These are phyloP conservation scores for Blastomyces emzantsi DNA, from an alignment of 2,329 filamentous ascomycete species.

Conservation along the genomic window DNA sequence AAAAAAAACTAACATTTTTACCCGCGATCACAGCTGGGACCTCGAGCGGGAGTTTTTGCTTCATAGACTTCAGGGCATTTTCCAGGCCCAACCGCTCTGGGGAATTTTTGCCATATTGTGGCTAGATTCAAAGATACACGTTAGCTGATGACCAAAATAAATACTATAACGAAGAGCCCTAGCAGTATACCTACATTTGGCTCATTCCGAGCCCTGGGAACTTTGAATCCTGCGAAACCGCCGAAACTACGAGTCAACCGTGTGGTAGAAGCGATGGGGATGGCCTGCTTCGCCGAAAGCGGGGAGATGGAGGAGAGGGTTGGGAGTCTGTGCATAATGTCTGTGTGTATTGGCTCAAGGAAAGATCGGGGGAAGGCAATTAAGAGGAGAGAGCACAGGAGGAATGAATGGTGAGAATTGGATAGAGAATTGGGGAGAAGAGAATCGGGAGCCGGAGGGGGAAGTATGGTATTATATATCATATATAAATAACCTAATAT, in stretches of 20 bases:
- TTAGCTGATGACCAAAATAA: neutral
- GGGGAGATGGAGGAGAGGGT: neutral
- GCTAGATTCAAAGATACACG: constrained; percentile 1
- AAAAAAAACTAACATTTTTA: neutral
- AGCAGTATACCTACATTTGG: constrained; percentile 9
- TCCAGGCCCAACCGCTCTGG: constrained; percentile 11
- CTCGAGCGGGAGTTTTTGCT: constrained; percentile 10
- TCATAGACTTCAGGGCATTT: constrained; percentile 9
- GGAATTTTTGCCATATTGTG: constrained; percentile 12
- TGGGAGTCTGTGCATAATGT: neutral
- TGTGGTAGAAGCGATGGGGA: neutral
- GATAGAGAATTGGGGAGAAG: neutral
- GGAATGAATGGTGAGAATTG: neutral
- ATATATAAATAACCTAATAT: no score
- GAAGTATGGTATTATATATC: no score
- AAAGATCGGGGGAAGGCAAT: neutral
- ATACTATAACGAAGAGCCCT: neutral
- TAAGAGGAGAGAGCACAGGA: neutral
- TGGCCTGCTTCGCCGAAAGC: neutral
- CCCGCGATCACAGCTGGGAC: constrained; percentile 9
- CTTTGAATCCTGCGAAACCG: constrained; percentile 11
- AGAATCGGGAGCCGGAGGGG: neutral
- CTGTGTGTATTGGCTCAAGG: neutral
- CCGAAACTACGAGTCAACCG: constrained; percentile 2
- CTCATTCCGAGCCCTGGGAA: constrained; percentile 12